Conservation (phyloP, 352 stramenopile genomes). For the Aphanomyces stellatus region DNA sequence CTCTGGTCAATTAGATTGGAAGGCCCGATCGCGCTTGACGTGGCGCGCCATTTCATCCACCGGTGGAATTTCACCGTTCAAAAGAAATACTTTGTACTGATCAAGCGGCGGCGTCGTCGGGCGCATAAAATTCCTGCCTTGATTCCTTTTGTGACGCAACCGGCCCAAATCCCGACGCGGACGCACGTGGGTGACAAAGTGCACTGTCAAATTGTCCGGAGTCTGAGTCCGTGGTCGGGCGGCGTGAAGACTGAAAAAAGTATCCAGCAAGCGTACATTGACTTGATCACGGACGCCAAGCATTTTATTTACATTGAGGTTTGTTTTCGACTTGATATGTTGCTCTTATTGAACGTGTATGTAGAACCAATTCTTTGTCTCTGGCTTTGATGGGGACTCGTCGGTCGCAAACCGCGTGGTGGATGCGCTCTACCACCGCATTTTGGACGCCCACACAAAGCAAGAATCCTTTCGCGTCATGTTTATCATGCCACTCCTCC, state of each 20-base stretch:
- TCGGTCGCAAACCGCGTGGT: slow-evolving; percentile 25
- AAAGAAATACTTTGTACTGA: slow-evolving; percentile 12
- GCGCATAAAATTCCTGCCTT: neutral
- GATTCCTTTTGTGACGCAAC: neutral
- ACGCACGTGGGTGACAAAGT: neutral
- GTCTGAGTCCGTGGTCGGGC: slow-evolving; percentile 20
- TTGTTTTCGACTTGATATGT: slow-evolving; percentile 13
- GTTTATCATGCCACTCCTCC: slow-evolving; percentile 23
- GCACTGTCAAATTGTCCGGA: slow-evolving; percentile 22
- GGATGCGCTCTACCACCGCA: slow-evolving; percentile 22
- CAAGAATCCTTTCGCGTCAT: slow-evolving; percentile 24
- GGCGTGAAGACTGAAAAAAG: slow-evolving; percentile 31
- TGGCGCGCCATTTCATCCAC: slow-evolving; percentile 25
- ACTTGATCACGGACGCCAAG: slow-evolving; percentile 33
- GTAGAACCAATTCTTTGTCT: slow-evolving; percentile 35
- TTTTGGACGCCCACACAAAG: slow-evolving; percentile 12
- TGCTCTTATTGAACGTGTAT: slow-evolving; percentile 25
- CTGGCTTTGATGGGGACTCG: slow-evolving; percentile 35
- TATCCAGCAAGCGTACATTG: slow-evolving; percentile 39
- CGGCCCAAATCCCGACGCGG: neutral
- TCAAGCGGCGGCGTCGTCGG: neutral
- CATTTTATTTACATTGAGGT: slow-evolving; percentile 51
- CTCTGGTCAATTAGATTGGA: slow-evolving; percentile 12
- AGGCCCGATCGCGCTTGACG: slow-evolving; percentile 18
- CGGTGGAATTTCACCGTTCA: slow-evolving; percentile 26